phyloP scores from a whole-genome alignment of 257 asterid genomes.

The Cruciata laevipes region DNA sequence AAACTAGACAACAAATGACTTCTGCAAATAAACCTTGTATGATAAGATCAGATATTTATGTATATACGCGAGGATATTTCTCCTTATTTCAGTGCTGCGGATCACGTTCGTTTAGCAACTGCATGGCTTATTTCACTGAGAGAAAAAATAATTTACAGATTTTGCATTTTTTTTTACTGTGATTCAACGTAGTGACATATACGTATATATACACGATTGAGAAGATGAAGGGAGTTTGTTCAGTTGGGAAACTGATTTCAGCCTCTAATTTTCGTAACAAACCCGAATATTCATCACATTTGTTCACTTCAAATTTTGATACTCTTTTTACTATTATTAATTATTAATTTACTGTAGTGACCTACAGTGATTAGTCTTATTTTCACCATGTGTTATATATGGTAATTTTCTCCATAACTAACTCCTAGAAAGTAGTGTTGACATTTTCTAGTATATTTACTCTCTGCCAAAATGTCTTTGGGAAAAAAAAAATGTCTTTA shows the following conservation, averaged over 20 bases:
- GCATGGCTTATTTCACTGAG: constrained; percentile 5
- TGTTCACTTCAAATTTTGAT: not conserved
- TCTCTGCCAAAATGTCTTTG: no score
- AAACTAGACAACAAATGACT: not conserved
- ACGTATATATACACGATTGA: not conserved
- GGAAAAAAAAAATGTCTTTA: no score
- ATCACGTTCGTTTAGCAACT: not conserved
- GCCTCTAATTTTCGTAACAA: constrained; percentile 2
- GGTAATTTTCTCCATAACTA: not conserved
- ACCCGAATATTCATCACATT: not conserved
- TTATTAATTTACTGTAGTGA: no score
- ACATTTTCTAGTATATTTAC: no score
- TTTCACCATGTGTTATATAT: no score
- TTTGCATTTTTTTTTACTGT: not conserved
- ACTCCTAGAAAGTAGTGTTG: no score
- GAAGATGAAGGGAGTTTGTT: not conserved
- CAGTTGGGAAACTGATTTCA: constrained; percentile 1
- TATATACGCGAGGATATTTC: not conserved
- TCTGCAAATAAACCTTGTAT: not conserved
- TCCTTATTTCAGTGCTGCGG: not conserved
- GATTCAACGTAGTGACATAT: not conserved
- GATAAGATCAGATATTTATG: not conserved
- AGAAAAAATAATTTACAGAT: not conserved
- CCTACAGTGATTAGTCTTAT: no score
- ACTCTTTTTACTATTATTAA: no score